Base-by-base conservation (phyloP, 2,329 filamentous ascomycete species). In the Fusarium austroafricanum region DNA sequence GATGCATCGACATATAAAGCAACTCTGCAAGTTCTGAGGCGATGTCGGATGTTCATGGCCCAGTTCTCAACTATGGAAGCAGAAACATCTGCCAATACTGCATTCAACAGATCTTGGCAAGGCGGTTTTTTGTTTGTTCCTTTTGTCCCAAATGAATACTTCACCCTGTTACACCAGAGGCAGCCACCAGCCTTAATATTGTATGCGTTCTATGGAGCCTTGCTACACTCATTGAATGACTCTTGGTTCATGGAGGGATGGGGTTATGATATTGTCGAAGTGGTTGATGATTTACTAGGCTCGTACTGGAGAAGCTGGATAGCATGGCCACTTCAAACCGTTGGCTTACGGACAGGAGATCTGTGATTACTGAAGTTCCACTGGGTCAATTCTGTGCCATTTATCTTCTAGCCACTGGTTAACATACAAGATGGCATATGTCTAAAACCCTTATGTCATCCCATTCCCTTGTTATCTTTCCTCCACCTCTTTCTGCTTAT, bases 231-330 rank as follows among this genome's bases (percentile, higher is more conserved):
- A 12, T 15, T 46, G 2, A 33, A 61, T 2, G n/a, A 42, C 8
- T 55, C 35, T 10, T 61, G 58, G 58, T 55, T 61, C 11, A 17
- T 61, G 40, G 46, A 61, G 6, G 58, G 58, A 9, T 61, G 58
- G 58, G 58, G 58, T 2, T 20, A 61, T 5, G 58, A 61, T 9
- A 61, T 61, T 7, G 58, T 61, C 0, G 58, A 29, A 2, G 35
- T 61, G 9, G 46, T 61, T 6, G 20, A 44, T 8, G 58, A 61
- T 15, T 1, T 61, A 8, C 12, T 61, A 10, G 58, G 56, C 3
- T 42, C 58, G 0, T 61, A 61, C 4, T 61, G 58, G 58, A 52
- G 18, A 18, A 14, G n/a, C 3, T 61, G 58, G 58, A 55, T 61
- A 26, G 26, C 46, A 18, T 61, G 58, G 58, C 58, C 58, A 10